Conservation (phyloP, 495 filamentous ascomycete species). For the Lophium mytilinum region DNA sequence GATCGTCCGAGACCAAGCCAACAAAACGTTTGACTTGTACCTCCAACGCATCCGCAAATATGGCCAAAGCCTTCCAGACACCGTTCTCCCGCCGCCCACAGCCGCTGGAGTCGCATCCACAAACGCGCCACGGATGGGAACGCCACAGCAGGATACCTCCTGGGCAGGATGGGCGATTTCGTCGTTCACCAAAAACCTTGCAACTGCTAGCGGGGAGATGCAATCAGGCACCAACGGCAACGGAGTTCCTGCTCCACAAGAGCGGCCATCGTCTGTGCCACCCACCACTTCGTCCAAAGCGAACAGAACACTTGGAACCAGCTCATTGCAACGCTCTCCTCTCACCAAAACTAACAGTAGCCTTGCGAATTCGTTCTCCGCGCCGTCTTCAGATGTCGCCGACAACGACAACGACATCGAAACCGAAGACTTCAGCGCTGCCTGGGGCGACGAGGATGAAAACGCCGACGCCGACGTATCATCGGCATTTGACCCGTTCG, state of each 20-base stretch:
- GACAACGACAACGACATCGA: constrained; percentile 37
- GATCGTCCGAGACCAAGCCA: constrained; percentile 80
- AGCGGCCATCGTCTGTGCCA: constrained; percentile 24
- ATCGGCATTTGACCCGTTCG: constrained; percentile 6
- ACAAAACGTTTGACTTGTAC: constrained; percentile 85
- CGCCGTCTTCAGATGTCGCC: constrained; percentile 10
- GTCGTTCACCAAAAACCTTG: constrained; percentile 93
- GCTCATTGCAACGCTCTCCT: constrained; percentile 1
- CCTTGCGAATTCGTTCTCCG: constrained; percentile 42
- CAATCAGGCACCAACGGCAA: constrained; percentile 41
- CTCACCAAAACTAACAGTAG: constrained; percentile 35
- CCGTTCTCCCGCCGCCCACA: constrained; percentile 47
- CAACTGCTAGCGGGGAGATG: constrained; percentile 77
- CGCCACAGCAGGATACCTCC: constrained; percentile 58
- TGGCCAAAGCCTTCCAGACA: constrained; percentile 70
- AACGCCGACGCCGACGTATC: constrained; percentile 28
- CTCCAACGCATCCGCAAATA: constrained; percentile 75
- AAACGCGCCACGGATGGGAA: constrained; percentile 59
- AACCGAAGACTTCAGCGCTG: constrained; percentile 47
- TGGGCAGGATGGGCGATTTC: constrained; percentile 99
- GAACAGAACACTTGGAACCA: neutral
- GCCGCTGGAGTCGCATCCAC: constrained; percentile 31
- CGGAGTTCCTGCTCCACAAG: constrained; percentile 18
- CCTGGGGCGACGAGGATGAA: constrained; percentile 37
- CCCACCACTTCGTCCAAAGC: constrained; percentile 8